Conservation (phyloP, 1,284 basidiomycete genomes). For the Sphaerobolus stellatus region DNA sequence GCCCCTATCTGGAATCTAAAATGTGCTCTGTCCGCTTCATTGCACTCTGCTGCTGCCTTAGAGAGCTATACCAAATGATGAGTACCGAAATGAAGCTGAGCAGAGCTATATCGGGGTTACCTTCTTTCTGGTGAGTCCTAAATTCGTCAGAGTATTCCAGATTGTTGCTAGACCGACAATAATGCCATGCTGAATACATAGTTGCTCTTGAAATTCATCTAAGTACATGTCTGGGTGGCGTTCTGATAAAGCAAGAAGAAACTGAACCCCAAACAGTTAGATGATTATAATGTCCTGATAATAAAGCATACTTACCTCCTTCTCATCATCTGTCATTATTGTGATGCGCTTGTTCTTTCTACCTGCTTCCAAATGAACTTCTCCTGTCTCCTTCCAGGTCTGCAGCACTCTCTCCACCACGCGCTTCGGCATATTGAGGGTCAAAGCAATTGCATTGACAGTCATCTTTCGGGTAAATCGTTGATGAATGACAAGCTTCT, state of each 20-base stretch:
- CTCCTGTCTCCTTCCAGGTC: not conserved
- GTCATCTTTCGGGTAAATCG: too few relatives aligned
- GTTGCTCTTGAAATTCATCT: not conserved
- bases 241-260: not conserved
- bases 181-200: not conserved
- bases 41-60: too few relatives aligned
- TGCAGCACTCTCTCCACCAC: not conserved
- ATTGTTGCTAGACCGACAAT: not conserved
- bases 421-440: not conserved
- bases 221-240: not conserved
- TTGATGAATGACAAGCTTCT: too few relatives aligned
- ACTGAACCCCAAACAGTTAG: not conserved
- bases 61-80: too few relatives aligned
- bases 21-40: too few relatives aligned
- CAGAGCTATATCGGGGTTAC: too few relatives aligned
- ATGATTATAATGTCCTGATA: too few relatives aligned
- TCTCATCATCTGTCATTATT: not conserved
- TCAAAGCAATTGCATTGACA: too few relatives aligned
- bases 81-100: too few relatives aligned
- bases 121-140: too few relatives aligned
- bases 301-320: not conserved
- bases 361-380: not conserved
- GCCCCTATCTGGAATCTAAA: too few relatives aligned
- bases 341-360: not conserved
- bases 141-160: too few relatives aligned